Percentiles rank a stretch among this genome's conserved stretches.
phyloP scores from a whole-genome alignment of 148 eudicot species.

The Talinum fruticosum region DNA sequence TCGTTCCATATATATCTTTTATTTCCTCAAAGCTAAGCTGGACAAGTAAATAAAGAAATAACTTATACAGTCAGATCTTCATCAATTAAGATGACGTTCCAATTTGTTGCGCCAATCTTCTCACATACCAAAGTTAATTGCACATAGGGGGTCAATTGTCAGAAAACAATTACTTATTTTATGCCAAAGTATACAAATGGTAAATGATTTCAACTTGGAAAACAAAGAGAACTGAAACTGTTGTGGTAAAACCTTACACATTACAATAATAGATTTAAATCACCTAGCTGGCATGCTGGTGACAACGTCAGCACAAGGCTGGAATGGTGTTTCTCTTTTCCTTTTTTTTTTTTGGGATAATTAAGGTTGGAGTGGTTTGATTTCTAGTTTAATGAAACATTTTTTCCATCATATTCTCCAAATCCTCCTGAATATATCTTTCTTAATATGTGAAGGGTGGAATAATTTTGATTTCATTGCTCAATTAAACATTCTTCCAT shows the following conservation, averaged over 20 bases:
- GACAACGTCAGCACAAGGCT: not conserved
- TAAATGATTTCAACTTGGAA: not conserved
- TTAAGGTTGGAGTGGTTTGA: too few species aligned
- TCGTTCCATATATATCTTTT: constrained; percentile 76
- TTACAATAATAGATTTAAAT: too few species aligned
- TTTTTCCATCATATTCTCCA: too few species aligned
- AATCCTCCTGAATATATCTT: too few species aligned
- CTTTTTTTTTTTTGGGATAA: too few species aligned
- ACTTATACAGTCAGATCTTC: not conserved
- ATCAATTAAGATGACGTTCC: not conserved
- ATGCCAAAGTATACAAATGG: not conserved
- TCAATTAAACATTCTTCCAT: not conserved
- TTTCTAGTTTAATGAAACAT: too few species aligned
- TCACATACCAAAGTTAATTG: not conserved
- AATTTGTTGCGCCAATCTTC: not conserved
- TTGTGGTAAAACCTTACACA: too few species aligned
- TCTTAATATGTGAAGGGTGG: too few species aligned
- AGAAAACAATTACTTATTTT: not conserved
- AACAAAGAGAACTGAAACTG: not conserved
- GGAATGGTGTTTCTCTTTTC: too few species aligned
- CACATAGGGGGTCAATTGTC: not conserved
- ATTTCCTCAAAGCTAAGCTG: constrained; percentile 80
- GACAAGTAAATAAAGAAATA: constrained; percentile 13
- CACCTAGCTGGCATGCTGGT: not conserved
- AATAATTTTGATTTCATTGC: not conserved